These are phyloP conservation scores for Sordariomycetes sp. DNA, from an alignment of 2,329 filamentous ascomycete genomes.

Conservation along the genomic window DNA sequence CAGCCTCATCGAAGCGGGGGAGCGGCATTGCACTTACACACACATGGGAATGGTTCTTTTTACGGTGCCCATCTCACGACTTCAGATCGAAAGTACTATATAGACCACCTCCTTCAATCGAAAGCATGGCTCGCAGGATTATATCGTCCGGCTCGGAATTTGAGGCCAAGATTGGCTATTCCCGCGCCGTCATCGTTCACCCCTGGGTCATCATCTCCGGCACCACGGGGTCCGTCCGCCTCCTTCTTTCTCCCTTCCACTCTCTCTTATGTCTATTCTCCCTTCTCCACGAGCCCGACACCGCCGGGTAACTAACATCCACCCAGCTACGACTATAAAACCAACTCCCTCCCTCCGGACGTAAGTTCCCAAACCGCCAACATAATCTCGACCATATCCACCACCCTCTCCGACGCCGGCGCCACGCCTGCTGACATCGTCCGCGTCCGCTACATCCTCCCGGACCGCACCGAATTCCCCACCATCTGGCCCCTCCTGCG, in stretches of 20 bases:
- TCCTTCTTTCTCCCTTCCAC: background rate
- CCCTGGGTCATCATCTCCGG: slow-evolving; percentile 43
- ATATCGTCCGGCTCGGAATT: slow-evolving; percentile 40
- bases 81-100: background rate
- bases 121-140: slow-evolving; percentile 22
- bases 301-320: background rate
- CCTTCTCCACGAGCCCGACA: background rate
- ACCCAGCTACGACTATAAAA: slow-evolving; percentile 37
- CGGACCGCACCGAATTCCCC: slow-evolving; percentile 33
- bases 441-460: slow-evolving; percentile 40
- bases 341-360: slow-evolving; percentile 29
- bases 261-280: background rate
- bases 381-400: slow-evolving; percentile 32
- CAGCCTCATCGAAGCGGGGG: background rate
- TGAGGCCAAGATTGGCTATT: slow-evolving; percentile 42
- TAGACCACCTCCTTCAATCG: background rate
- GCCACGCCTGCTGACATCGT: slow-evolving; percentile 34
- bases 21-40: background rate
- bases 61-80: background rate
- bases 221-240: slow-evolving; percentile 31
- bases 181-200: slow-evolving; percentile 38
- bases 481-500: slow-evolving; percentile 37
- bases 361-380: slow-evolving; percentile 39
- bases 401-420: slow-evolving; percentile 31
- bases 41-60: background rate